Conservation (phyloP, 345 rosid species). For the Eutrema japonicum region DNA sequence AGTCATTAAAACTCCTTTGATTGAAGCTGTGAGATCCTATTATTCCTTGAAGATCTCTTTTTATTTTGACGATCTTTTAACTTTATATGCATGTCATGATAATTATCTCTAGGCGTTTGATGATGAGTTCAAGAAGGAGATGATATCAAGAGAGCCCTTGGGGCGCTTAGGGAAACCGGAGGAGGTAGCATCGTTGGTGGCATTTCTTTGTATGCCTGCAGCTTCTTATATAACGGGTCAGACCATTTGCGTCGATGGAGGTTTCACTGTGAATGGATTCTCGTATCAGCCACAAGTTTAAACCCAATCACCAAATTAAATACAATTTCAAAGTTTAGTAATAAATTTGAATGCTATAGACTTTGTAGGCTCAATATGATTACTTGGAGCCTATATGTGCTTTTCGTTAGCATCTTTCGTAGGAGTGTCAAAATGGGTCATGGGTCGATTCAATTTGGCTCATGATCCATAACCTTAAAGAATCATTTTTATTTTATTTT, state of each 20-base stretch:
- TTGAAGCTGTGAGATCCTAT: neutral
- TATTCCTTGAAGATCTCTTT: neutral
- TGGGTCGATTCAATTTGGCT: too few species aligned
- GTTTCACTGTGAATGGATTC: conserved; percentile 46
- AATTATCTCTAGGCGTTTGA: neutral
- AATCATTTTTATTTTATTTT: too few species aligned
- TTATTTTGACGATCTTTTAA: neutral
- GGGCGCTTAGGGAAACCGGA: conserved; percentile 46
- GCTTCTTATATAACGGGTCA: conserved; percentile 62
- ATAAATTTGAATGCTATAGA: neutral
- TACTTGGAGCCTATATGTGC: neutral
- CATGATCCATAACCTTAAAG: too few species aligned
- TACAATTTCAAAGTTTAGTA: neutral
- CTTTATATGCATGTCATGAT: neutral
- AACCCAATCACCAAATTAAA: neutral
- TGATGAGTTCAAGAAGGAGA: neutral
- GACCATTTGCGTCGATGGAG: conserved; percentile 55
- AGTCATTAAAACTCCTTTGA: conserved; percentile 4
- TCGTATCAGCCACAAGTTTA: conserved; percentile 17
- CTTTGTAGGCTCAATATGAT: neutral
- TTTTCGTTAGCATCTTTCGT: neutral
- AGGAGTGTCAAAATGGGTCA: too few species aligned
- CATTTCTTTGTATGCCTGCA: conserved; percentile 55
- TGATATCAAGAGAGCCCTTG: conserved; percentile 42
- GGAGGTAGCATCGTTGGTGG: conserved; percentile 57